phyloP scores from a whole-genome alignment of 192 early-diverging fungal species.

The Anaeromyces robustus region DNA sequence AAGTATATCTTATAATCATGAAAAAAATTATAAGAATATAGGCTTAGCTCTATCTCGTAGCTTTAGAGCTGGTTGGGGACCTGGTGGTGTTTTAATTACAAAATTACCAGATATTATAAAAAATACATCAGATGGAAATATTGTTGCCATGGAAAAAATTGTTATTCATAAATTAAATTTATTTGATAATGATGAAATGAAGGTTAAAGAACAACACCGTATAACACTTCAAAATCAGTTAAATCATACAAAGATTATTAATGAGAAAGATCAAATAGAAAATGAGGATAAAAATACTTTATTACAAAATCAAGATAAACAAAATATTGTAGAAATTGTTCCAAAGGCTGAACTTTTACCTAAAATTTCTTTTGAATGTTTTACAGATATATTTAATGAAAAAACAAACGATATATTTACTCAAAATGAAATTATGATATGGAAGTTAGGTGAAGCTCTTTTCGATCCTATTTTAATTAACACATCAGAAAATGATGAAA shows the following conservation, averaged over 20 bases:
- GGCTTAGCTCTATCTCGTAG: conserved; percentile 66
- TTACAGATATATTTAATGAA: conserved; percentile 11
- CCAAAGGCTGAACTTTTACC: conserved; percentile 4
- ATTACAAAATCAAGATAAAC: not conserved
- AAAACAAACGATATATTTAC: conserved; percentile 5
- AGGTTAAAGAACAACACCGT: not conserved
- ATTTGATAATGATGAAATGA: not conserved
- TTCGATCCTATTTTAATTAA: conserved; percentile 22
- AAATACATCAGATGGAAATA: not conserved
- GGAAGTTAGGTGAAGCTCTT: conserved; percentile 34
- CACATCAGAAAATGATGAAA: not conserved
- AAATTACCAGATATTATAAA: conserved; percentile 14
- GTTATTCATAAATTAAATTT: not conserved
- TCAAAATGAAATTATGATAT: conserved; percentile 18
- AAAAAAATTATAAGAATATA: conserved; percentile 45
- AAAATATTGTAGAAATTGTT: not conserved
- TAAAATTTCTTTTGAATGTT: conserved; percentile 6
- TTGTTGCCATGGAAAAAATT: not conserved
- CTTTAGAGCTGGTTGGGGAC: conserved; percentile 75
- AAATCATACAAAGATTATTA: not conserved
- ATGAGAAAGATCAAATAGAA: not conserved
- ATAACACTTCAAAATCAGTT: not conserved
- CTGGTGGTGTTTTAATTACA: conserved; percentile 48
- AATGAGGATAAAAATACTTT: not conserved
- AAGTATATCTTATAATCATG: conserved; percentile 11